These are phyloP conservation scores for Dictyostelium brefeldianum DNA, from an alignment of 78 protist genomes.

Conservation along the genomic window DNA sequence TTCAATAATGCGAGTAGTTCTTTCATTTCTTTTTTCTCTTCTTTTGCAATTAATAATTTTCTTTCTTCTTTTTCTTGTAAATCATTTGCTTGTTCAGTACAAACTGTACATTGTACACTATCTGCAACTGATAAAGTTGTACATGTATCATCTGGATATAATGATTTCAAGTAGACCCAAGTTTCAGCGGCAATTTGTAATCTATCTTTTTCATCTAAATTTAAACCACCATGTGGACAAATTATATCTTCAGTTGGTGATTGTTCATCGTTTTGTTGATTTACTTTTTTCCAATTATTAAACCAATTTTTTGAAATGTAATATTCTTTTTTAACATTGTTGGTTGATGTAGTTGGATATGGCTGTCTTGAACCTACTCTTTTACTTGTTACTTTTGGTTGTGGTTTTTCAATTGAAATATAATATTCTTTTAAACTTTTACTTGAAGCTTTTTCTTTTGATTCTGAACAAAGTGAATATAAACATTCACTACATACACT, in stretches of 20 bases:
- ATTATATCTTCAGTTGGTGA: background rate
- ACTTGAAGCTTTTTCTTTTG: background rate
- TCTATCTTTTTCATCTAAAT: background rate
- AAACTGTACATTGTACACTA: background rate
- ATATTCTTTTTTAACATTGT: background rate
- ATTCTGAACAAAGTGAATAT: background rate
- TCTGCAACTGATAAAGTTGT: background rate
- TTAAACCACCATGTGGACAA: constrained; percentile 41
- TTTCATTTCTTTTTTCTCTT: constrained; percentile 23
- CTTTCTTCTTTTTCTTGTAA: background rate
- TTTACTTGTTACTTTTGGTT: background rate
- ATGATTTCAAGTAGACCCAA: constrained; percentile 21
- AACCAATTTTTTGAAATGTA: constrained; percentile 57
- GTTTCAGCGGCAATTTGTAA: background rate
- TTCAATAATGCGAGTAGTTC: background rate
- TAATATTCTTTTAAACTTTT: constrained; percentile 13
- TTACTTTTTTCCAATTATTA: constrained; percentile 26
- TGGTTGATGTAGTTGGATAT: background rate
- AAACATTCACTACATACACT: constrained; percentile 44
- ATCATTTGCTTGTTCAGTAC: background rate
- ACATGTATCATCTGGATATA: background rate
- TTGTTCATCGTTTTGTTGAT: too few species aligned
- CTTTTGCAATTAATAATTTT: background rate
- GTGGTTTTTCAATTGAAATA: constrained; percentile 12
- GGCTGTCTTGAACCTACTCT: background rate